Evolutionary conservation across 768 basidiomycete genomes (phyloP), one percentile per base, ranked within the genome.

Genomic region (Pisolithus orientalis): DNA sequence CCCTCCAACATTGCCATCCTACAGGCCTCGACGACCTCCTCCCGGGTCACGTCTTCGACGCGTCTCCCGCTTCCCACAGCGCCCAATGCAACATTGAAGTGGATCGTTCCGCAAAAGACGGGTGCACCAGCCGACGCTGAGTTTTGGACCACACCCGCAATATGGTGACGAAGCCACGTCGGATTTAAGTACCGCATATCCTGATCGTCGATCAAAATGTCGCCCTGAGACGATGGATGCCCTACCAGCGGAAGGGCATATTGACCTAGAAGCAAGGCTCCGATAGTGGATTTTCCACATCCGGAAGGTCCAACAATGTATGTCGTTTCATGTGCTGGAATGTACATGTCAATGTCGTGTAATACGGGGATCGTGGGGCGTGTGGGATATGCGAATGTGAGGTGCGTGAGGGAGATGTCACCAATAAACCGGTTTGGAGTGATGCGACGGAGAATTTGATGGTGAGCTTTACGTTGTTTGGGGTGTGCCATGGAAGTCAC

Each of bases 1-100:
- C 91, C 90, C 59, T 95, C 87, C 58, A 97, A 75, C 65, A 95
- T 75, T 0, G 92, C 92, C 7, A 80, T 82, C n/a, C 80, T 74
- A 62, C 93, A 94, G 0, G 92, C 94, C 14, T 82, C 79, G 40
- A 85, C 77, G 2, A 98, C 90, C 64, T 93, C 85, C 16, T 74
- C 71, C 37, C 82, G 70, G 1, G 78, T 79, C 17, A 84, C 84
- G 24, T 80, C 75, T 50, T 76, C 70, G 1, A 75, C 75, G 4
- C 63, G 57, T 29, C 75, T 66, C 17, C 64, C 59, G 57, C 65
- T 66, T 6, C 80, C 82, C 6, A 82, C 80, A 5, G 84, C 69
- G 4, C 84, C 91, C 53, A 95, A 78, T 0, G 88, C 87, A 53
- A 96, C 79, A 60, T 97, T 97, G 59, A 94, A 89, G 60, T 87